Base-by-base conservation (phyloP, 805 yeast species). In the Brettanomyces sp. region DNA sequence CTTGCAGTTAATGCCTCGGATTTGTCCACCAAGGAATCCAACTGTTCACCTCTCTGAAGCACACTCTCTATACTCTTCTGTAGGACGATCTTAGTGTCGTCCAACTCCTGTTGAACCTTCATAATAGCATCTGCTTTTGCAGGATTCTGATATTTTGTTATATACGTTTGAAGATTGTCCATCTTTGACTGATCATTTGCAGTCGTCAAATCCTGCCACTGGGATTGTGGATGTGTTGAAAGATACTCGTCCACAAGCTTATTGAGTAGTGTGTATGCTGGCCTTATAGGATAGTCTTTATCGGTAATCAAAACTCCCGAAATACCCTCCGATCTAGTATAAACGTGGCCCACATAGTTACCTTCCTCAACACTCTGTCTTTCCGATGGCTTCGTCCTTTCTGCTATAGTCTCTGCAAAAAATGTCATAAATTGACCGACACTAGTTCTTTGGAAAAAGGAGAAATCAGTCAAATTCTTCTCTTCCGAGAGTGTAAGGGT, bases 21-120 rank as follows among this genome's bases (percentile, higher is more conserved):
- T 70, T 93, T 93, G 62, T 91, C 96, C 38, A 93, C 98, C 56
- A 93, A 73, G 38, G 93, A 76, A 62, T 93, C 99, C 58, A 93
- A 77, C 59, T 89, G 89, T 66, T 93, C 99, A 44, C 99, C 99
- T 64, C 99, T 80, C 65, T 88, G 95, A 62, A 93, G 74, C 7
- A 93, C 96, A 50, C 84, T 76, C 66, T 93, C 97, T 54, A 93
- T 91, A 41, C 97, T 89, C 69, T 91, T 90, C 68, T 93, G 98
- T 58, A 93, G 73, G 37, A 90, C 96, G 56, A 91, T 87, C 72
- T 93, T 93, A 35, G 99, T 93, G 62, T 93, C 99, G 65, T 93
- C 99, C 57, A 93, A 77, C 66, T 93, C 99, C 62, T 89, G 95
- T 70, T 93, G 99, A 22, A 93, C 99, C 64, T 84, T 85, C 95